A percentile compares a stretch with the other conserved stretches of the same genome.
phyloP scores from a whole-genome alignment of 192 early-diverging fungal genomes.

The Funneliformis mosseae region DNA sequence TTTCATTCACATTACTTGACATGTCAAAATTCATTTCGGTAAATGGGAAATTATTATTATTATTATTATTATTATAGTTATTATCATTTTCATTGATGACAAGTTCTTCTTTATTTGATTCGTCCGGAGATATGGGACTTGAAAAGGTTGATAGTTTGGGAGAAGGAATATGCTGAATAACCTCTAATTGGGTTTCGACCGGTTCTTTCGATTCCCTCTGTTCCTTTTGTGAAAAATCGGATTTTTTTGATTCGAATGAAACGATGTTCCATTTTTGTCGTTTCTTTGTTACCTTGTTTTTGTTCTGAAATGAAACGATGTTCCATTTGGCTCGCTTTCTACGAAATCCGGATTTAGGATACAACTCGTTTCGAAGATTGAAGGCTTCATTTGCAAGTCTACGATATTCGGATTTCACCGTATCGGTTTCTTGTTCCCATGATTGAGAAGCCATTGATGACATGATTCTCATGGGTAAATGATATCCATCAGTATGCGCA shows the following conservation, averaged over 20 bases:
- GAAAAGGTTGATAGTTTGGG: neutral
- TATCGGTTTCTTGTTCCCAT: neutral
- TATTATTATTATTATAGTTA: too few relatives aligned
- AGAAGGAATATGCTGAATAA: neutral
- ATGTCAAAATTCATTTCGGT: neutral
- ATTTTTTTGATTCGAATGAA: neutral
- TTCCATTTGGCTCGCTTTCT: neutral
- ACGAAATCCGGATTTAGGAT: neutral
- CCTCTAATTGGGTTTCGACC: neutral
- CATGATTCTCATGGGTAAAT: conserved; percentile 16
- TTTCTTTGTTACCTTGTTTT: neutral
- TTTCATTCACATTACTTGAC: neutral
- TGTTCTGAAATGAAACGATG: neutral
- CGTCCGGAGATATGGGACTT: neutral
- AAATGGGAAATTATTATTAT: neutral
- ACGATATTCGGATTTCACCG: neutral
- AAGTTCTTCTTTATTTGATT: neutral
- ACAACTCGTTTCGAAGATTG: neutral
- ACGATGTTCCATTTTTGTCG: neutral
- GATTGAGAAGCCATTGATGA: conserved; percentile 16
- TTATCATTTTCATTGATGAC: neutral
- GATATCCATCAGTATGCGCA: neutral
- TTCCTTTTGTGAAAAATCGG: neutral
- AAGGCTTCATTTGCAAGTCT: conserved; percentile 9
- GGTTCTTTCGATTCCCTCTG: too few relatives aligned